phyloP scores from a whole-genome alignment of 2,329 filamentous ascomycete species.

The Zymoseptoria tritici region DNA sequence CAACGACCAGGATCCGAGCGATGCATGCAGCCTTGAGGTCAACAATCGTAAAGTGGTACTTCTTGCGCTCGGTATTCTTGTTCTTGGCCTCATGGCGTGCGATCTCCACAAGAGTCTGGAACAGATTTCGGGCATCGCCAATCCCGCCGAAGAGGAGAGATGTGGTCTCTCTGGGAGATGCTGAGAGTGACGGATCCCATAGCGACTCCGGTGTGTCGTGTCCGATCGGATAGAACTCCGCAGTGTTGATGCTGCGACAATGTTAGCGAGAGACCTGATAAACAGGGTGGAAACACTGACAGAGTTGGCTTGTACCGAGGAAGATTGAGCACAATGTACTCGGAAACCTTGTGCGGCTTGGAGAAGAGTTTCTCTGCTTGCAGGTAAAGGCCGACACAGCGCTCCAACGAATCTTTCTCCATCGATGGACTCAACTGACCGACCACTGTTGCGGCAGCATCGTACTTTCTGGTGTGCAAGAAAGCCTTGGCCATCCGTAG shows the following conservation, averaged over 20 bases:
- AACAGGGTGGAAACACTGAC: background rate
- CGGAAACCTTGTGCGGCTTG: background rate
- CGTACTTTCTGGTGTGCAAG: background rate
- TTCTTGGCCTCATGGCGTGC: background rate
- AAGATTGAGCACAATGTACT: slow-evolving; percentile 1
- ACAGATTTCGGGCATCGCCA: slow-evolving; percentile 6
- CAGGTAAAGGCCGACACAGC: background rate
- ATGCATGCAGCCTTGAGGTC: slow-evolving; percentile 6
- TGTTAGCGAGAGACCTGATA: background rate
- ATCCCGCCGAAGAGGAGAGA: slow-evolving; percentile 9
- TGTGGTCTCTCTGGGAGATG: slow-evolving; percentile 1
- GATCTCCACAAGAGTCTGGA: slow-evolving; percentile 3
- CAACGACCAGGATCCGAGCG: slow-evolving; percentile 4
- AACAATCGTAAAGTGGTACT: slow-evolving; percentile 9
- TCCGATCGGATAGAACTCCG: slow-evolving; percentile 9
- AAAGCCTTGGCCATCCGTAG: slow-evolving; percentile 5
- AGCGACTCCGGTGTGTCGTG: slow-evolving; percentile 10
- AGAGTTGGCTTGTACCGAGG: slow-evolving; percentile 5
- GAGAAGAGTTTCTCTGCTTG: background rate
- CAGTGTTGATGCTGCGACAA: background rate
- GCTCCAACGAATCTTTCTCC: background rate
- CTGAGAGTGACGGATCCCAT: background rate
- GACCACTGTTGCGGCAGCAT: background rate
- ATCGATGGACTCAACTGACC: background rate
- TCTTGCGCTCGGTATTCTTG: background rate